A percentile compares a stretch with the other conserved stretches of the same genome.
Evolutionary conservation across 192 early-diverging fungal genomes (phyloP).

Genomic region (Phycomyces nitens): DNA sequence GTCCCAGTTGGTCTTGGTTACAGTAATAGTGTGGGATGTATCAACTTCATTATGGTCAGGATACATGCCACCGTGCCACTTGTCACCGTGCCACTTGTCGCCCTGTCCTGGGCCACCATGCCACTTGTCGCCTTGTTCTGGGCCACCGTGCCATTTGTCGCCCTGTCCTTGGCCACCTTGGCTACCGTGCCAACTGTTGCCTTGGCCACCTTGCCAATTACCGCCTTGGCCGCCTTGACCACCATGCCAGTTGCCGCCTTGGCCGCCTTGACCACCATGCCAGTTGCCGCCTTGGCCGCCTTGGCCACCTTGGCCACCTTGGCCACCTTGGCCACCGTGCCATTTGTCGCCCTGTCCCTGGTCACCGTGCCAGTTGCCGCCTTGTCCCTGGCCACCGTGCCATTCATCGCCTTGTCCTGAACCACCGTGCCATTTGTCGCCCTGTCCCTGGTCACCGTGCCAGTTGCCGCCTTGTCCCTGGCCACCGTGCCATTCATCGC

Average conservation of each 20-base stretch:
- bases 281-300: not conserved
- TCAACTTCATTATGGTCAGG: not conserved
- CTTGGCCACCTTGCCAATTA: not conserved
- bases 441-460: too few species aligned
- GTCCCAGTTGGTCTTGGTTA: slow-evolving; percentile 15
- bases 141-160: not conserved
- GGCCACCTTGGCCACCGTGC: too few species aligned
- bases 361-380: too few species aligned
- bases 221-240: not conserved
- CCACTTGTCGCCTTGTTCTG: not conserved
- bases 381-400: too few species aligned
- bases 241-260: not conserved
- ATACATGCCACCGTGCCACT: not conserved
- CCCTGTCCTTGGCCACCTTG: not conserved
- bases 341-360: too few species aligned
- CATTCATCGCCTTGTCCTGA: too few species aligned
- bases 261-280: not conserved
- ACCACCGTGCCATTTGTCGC: too few species aligned
- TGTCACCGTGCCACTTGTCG: not conserved
- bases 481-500: too few species aligned
- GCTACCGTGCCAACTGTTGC: not conserved
- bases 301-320: not conserved
- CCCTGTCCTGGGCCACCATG: not conserved
- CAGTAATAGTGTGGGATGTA: slow-evolving; percentile 6
- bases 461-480: too few species aligned